These are phyloP conservation scores for Paralagenidium karlingii DNA, from an alignment of 352 stramenopile genomes.

Conservation along the genomic window DNA sequence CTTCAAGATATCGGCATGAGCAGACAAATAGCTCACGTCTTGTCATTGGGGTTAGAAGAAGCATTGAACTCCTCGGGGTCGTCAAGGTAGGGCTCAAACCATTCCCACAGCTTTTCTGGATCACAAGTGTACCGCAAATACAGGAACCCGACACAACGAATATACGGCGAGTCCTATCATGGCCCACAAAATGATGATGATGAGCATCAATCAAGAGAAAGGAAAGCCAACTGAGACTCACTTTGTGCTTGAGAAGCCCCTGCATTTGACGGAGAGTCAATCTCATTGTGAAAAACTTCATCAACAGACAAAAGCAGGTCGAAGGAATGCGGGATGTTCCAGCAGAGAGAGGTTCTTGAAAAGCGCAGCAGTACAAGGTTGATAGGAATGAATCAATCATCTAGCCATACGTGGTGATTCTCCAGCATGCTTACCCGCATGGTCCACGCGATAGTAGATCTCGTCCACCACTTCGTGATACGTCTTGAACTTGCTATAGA, in stretches of 20 bases:
- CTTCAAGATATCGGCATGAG: neutral
- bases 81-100: slow-evolving; percentile 93
- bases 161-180: slow-evolving; percentile 89
- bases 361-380: too few species aligned
- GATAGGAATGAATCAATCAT: slow-evolving; percentile 10
- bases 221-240: slow-evolving; percentile 10
- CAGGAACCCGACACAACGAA: slow-evolving; percentile 94
- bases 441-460: slow-evolving; percentile 83
- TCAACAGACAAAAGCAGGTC: slow-evolving; percentile 93
- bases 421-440: slow-evolving; percentile 36
- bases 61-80: slow-evolving; percentile 90
- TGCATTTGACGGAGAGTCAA: slow-evolving; percentile 95
- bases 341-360: slow-evolving; percentile 86
- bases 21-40: slow-evolving; percentile 29
- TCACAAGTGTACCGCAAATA: slow-evolving; percentile 95
- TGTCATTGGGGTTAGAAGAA: slow-evolving; percentile 59
- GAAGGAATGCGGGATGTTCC: slow-evolving; percentile 87
- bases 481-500: slow-evolving; percentile 71
- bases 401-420: neutral
- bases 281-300: slow-evolving; percentile 95
- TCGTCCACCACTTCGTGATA: slow-evolving; percentile 95
- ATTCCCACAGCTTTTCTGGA: slow-evolving; percentile 88
- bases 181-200: neutral
- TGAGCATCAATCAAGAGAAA: neutral
- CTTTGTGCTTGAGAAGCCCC: slow-evolving; percentile 84